phyloP scores from a whole-genome alignment of 2,329 filamentous ascomycete genomes.

The Fusarium mangiferae region DNA sequence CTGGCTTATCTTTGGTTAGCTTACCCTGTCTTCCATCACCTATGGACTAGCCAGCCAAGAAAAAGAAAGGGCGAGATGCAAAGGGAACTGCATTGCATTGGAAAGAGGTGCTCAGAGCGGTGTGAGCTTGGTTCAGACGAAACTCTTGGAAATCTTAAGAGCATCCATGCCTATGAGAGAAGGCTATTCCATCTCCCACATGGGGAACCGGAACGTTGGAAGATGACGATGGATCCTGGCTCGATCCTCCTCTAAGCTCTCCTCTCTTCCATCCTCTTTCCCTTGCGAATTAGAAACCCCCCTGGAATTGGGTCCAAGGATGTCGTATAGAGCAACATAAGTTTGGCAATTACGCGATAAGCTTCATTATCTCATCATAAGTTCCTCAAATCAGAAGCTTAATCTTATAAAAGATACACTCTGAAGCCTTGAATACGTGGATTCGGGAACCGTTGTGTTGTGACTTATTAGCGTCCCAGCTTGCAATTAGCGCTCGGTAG shows the following conservation, averaged over 20 bases:
- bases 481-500: slow-evolving; percentile 32
- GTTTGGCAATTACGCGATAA: not conserved
- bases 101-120: slow-evolving; percentile 16
- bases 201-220: slow-evolving; percentile 16
- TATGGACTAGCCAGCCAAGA: slow-evolving; percentile 11
- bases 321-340: not conserved
- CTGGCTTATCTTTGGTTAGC: slow-evolving; percentile 23
- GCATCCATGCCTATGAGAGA: not conserved
- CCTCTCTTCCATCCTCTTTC: slow-evolving; percentile 7
- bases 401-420: not conserved
- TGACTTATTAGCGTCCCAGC: slow-evolving; percentile 22
- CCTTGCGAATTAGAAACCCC: slow-evolving; percentile 17
- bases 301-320: not conserved
- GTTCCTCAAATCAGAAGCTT: not conserved
- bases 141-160: slow-evolving; percentile 5
- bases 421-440: slow-evolving; percentile 10
- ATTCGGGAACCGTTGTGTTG: slow-evolving; percentile 30
- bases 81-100: slow-evolving; percentile 5
- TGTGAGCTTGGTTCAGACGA: slow-evolving; percentile 9
- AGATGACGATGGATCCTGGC: slow-evolving; percentile 29
- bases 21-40: slow-evolving; percentile 22
- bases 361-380: not conserved
- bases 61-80: slow-evolving; percentile 17
- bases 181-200: not conserved
- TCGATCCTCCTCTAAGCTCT: slow-evolving; percentile 3